These are phyloP conservation scores for Stephania cephalantha DNA, from an alignment of 164 flowering plant species.

Conservation along the genomic window DNA sequence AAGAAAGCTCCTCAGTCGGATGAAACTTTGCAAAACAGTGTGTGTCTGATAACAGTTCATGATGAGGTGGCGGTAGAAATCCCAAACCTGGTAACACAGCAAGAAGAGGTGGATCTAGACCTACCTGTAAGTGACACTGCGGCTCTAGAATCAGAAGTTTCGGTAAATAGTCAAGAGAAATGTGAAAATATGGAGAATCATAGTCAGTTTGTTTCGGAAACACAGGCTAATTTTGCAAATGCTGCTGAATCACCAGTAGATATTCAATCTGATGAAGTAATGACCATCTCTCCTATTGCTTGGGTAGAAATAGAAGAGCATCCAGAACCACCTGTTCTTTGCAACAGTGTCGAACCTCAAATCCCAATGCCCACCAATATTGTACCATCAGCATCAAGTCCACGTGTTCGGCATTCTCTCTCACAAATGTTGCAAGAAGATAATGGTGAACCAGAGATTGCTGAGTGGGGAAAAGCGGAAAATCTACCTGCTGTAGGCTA, in stretches of 20 bases:
- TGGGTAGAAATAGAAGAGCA: slow-evolving; percentile 74
- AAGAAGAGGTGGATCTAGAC: slow-evolving; percentile 22
- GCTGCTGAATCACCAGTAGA: slow-evolving; percentile 23
- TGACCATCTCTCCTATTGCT: slow-evolving; percentile 54
- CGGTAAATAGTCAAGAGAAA: slow-evolving; percentile 20
- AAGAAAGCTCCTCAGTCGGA: slow-evolving; percentile 31
- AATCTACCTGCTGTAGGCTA: slow-evolving; percentile 58
- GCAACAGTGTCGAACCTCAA: slow-evolving; percentile 21
- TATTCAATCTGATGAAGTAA: slow-evolving; percentile 43
- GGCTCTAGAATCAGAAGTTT: slow-evolving; percentile 31
- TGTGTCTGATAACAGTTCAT: slow-evolving; percentile 21
- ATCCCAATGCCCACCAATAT: slow-evolving; percentile 24
- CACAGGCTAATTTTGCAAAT: slow-evolving; percentile 19
- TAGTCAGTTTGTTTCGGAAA: slow-evolving; percentile 26
- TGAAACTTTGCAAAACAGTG: slow-evolving; percentile 29
- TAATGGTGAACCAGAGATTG: slow-evolving; percentile 55
- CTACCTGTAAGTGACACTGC: slow-evolving; percentile 14
- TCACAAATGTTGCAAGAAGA: slow-evolving; percentile 94
- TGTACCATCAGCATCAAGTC: slow-evolving; percentile 40
- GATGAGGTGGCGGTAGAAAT: slow-evolving; percentile 31
- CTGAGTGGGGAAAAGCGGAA: slow-evolving; percentile 90
- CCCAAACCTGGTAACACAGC: slow-evolving; percentile 21
- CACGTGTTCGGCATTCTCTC: slow-evolving; percentile 75
- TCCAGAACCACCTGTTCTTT: slow-evolving; percentile 27
- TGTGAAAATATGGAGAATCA: slow-evolving; percentile 24